Evolutionary conservation across 2,329 filamentous ascomycete species (phyloP), one percentile per base, ranked within the genome.

Genomic region (Verticillium alfalfae): DNA sequence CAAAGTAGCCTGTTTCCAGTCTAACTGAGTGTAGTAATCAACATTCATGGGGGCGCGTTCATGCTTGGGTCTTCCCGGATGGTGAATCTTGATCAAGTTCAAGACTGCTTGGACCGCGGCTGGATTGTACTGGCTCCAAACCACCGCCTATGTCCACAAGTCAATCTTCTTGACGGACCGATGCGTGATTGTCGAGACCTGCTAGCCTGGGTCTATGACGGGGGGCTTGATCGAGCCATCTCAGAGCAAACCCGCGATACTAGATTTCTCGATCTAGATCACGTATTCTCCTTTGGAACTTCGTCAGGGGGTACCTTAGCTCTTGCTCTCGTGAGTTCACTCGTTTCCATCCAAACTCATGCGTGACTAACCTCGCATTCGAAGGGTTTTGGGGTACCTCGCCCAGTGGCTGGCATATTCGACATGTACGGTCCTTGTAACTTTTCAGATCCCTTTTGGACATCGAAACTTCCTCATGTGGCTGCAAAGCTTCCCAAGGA

Each of bases 1-100:
- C 18, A 18, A 5, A 31, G 4, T 18, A 34, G 34, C 60, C 49
- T 34, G 39, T 26, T 55, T 34, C n/a, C 5, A 4, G 15, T 57
- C 36, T 22, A 52, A 52, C 38, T 18, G n/a, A 58, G n/a, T n/a
- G 36, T 15, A 75, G 76, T 77, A 55, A 78, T 78, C 63, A 68
- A 75, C 60, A 77, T 79, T 58, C 76, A 79, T 67, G 76, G 76
- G 55, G 76, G 76, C n/a, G 76, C 74, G 26, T 78, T 78, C 66
- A 77, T 78, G 73, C 73, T 78, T 34, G 75, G 75, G 10, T 69
- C 72, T 34, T 75, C 73, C 2, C 65, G 70, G 18, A 74, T 77
- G 71, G 71, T 78, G 61, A 77, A 76, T 49, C 66, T 68, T 18
- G 68, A 75, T 41, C 76, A 78, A 58, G 66, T 77, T 15, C 60